Conservation (phyloP, 352 stramenopile species). For the Phytophthora ohioensis region DNA sequence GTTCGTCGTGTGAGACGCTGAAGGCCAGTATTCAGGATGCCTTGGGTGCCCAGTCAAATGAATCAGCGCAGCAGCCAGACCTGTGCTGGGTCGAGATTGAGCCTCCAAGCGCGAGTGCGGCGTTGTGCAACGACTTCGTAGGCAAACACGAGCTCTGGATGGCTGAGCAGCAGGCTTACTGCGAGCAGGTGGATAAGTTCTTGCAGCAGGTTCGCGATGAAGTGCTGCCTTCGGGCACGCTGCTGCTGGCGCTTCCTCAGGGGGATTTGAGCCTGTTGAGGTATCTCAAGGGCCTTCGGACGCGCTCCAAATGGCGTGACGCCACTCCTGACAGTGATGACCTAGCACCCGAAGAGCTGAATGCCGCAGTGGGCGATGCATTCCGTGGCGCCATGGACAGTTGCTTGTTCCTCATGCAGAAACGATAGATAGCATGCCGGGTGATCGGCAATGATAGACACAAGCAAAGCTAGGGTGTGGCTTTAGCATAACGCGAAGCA, state of each 20-base stretch:
- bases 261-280: constrained; percentile 74
- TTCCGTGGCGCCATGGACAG: constrained; percentile 77
- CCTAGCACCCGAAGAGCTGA: constrained; percentile 56
- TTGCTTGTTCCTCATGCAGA: constrained; percentile 80
- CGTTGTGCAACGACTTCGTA: constrained; percentile 66
- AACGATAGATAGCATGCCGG: constrained; percentile 26
- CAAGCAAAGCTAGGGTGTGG: constrained; percentile 9
- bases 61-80: constrained; percentile 39
- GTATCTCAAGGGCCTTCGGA: constrained; percentile 80
- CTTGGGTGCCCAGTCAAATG: constrained; percentile 15
- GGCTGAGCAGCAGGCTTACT: constrained; percentile 60
- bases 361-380: constrained; percentile 73
- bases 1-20: constrained; percentile 44
- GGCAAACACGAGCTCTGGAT: constrained; percentile 75
- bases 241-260: constrained; percentile 78
- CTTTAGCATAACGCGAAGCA: constrained; percentile 13
- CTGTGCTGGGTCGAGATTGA: constrained; percentile 85
- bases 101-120: constrained; percentile 40
- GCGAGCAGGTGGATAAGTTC: constrained; percentile 57
- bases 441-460: constrained; percentile 10
- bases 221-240: constrained; percentile 53
- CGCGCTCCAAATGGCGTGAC: constrained; percentile 82
- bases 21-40: constrained; percentile 43
- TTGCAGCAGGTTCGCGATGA: constrained; percentile 56
- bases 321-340: constrained; percentile 34